Percentiles rank a stretch among this genome's conserved stretches.
These are phyloP conservation scores for Sisymbrium irio DNA, from an alignment of 345 rosid genomes.

Conservation along the genomic window DNA sequence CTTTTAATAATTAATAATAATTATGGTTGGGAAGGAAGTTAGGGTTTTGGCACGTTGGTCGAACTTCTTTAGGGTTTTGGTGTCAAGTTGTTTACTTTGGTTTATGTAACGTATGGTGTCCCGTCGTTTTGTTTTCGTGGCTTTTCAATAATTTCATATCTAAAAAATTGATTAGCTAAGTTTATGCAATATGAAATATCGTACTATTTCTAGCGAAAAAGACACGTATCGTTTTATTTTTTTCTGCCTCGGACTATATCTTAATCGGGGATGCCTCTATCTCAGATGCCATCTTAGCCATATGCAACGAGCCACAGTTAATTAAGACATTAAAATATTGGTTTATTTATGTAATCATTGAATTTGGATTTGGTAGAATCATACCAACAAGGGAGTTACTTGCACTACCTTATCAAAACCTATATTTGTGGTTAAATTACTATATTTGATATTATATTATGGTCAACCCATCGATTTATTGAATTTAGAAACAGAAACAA, in stretches of 20 bases:
- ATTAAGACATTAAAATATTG: not conserved
- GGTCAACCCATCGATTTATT: not conserved
- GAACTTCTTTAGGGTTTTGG: constrained; percentile 32
- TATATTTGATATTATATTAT: too few species aligned
- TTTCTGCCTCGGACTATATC: not conserved
- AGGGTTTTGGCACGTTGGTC: constrained; percentile 29
- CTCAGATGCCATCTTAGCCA: not conserved
- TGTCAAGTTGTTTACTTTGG: not conserved
- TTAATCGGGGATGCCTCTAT: not conserved
- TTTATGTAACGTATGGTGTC: constrained; percentile 14
- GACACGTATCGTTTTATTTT: not conserved
- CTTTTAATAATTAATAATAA: constrained; percentile 16
- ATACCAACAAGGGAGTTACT: not conserved
- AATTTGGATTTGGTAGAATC: not conserved
- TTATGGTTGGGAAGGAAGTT: constrained; percentile 22
- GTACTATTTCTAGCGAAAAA: not conserved
- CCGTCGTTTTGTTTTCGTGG: not conserved
- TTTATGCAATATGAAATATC: not conserved
- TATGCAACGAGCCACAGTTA: not conserved
- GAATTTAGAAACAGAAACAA: not conserved
- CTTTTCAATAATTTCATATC: constrained; percentile 1
- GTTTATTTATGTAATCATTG: not conserved
- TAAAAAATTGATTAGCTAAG: constrained; percentile 14
- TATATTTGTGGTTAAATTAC: too few species aligned
- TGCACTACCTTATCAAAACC: not conserved